A percentile compares a stretch with the other conserved stretches of the same genome.
Evolutionary conservation across 192 early-diverging fungal genomes (phyloP).

Genomic region (Coemansia reversa): DNA sequence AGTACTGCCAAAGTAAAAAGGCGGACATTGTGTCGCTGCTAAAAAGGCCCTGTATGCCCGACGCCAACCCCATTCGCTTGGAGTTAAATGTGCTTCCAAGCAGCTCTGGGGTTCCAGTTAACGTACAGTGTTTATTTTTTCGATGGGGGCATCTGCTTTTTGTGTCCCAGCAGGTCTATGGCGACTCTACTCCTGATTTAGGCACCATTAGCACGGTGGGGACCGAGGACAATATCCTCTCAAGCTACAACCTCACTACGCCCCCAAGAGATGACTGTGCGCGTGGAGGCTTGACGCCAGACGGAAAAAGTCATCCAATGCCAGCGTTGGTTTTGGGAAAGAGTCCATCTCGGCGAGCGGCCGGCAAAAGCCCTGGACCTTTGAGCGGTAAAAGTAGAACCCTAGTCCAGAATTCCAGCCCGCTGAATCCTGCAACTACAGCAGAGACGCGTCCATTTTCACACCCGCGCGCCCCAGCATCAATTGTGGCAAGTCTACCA

Average conservation of each 20-base stretch:
- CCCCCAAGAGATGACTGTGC: conserved; percentile 30
- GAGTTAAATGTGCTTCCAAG: conserved; percentile 31
- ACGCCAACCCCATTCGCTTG: conserved; percentile 35
- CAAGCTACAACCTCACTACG: conserved; percentile 40
- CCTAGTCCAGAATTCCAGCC: background rate
- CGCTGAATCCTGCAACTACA: background rate
- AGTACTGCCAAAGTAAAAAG: conserved; percentile 30
- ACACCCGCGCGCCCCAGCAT: conserved; percentile 42
- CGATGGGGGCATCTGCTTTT: conserved; percentile 54
- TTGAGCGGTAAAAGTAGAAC: background rate
- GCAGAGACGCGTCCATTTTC: conserved; percentile 44
- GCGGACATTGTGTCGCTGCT: conserved; percentile 27
- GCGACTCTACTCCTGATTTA: conserved; percentile 22
- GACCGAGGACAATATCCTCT: conserved; percentile 20
- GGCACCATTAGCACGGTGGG: background rate
- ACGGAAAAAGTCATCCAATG: background rate
- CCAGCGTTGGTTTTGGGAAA: background rate
- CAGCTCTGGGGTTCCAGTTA: conserved; percentile 5
- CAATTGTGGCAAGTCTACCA: conserved; percentile 39
- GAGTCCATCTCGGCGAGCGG: background rate
- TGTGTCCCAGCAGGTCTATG: conserved; percentile 49
- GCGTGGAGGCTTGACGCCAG: conserved; percentile 9
- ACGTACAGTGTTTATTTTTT: conserved; percentile 45
- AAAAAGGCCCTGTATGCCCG: conserved; percentile 14
- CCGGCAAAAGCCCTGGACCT: background rate